phyloP scores from a whole-genome alignment of 1,284 basidiomycete genomes.

The Erythrobasidium hasegawianum region DNA sequence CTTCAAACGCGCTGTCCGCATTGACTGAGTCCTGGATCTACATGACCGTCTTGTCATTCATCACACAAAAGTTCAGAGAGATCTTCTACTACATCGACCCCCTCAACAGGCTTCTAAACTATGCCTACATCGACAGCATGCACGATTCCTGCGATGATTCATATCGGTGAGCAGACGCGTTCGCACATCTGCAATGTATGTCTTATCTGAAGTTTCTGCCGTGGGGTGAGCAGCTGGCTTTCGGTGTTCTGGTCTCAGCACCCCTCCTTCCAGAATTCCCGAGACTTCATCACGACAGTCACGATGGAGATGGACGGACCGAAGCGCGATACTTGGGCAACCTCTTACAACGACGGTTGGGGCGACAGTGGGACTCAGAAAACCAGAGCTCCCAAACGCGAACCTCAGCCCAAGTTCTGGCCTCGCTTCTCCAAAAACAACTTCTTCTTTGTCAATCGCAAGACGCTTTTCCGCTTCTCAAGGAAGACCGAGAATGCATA shows the following conservation, averaged over 20 bases:
- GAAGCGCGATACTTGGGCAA: not conserved
- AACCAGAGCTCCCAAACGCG: not conserved
- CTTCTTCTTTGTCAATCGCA: not conserved
- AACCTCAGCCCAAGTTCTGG: not conserved
- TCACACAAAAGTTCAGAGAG: constrained; percentile 15
- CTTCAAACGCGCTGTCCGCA: not conserved
- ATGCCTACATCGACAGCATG: constrained; percentile 19
- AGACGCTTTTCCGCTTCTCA: not conserved
- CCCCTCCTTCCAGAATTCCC: not conserved
- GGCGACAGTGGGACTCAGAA: not conserved
- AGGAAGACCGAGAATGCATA: not conserved
- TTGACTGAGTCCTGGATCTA: not conserved
- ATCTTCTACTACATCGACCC: constrained; percentile 27
- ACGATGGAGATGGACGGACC: not conserved
- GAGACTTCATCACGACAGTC: constrained; percentile 1
- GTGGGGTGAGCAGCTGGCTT: too few relatives aligned
- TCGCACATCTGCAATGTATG: too few relatives aligned
- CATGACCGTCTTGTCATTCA: constrained; percentile 18
- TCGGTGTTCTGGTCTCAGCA: not conserved
- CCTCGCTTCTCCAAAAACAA: not conserved
- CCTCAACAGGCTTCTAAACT: constrained; percentile 7
- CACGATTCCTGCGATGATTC: constrained; percentile 15
- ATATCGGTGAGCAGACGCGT: constrained; percentile 8
- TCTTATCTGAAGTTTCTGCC: too few relatives aligned
- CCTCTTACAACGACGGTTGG: not conserved